Evolutionary conservation across 192 early-diverging fungal species (phyloP), one percentile per base, ranked within the genome.

Genomic region (Backusella tuberculispora): DNA sequence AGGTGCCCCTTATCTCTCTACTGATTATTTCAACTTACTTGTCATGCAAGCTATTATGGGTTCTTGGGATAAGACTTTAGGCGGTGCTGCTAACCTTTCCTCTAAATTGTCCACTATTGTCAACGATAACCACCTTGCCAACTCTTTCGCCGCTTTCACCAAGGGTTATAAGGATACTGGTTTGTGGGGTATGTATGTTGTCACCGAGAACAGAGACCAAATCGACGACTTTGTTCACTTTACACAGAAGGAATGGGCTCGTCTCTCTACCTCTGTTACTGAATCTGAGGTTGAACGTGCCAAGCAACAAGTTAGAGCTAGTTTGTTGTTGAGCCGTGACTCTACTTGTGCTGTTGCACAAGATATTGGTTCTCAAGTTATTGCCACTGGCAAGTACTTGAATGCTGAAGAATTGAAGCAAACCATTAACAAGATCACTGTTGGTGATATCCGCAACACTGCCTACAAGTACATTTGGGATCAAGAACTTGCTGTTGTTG

Each of bases 91-190:
- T 77, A 92, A 98, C 85, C 88, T 94, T 76, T 93, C 93, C 68
- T 98, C 97, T 67, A 89, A 92, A 60, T 86, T 99, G 75, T 94
- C 97, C 64, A 86, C 91, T 78, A 87, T 93, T 68, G 85, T 98
- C 69, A 82, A 90, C 83, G 84, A 95, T 82, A 83, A 93, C 86
- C 86, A 90, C 38, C 85, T 98, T 77, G 97, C 96, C 74, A 98
- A 97, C 90, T 97, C 95, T 63, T 99, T 97, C 90, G 93, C 96
- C 90, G 92, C 96, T 64, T 98, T 99, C 90, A 98, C 98, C 91
- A 97, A 96, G 42, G 96, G 95, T 34, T 99, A 98, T 89, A 92
- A 92, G 53, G 97, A 99, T 85, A 98, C 96, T 37, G 97, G 97
- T 64, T 89, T 99, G 74, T 99, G 95, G 87, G 97, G 97, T 69